These are phyloP conservation scores for Penicillium canescens DNA, from an alignment of 495 filamentous ascomycete genomes.

Conservation along the genomic window DNA sequence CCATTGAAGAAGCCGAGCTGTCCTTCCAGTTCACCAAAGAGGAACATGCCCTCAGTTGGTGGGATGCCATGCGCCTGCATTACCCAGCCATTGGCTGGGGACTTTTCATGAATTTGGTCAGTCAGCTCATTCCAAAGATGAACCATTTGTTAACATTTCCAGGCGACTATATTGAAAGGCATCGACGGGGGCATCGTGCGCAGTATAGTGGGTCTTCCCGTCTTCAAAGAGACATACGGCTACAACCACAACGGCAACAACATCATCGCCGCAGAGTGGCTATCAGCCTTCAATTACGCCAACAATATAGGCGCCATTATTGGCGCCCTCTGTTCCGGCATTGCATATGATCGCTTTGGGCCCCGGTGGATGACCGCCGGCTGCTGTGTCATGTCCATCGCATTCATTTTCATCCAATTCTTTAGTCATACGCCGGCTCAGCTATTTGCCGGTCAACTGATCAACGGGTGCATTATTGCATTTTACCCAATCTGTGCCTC, in stretches of 20 bases:
- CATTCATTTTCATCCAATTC: slow-evolving; percentile 38
- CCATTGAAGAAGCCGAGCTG: slow-evolving; percentile 18
- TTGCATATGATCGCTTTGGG: slow-evolving; percentile 32
- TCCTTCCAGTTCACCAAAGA: slow-evolving; percentile 27
- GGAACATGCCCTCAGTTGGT: slow-evolving; percentile 29
- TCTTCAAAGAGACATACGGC: slow-evolving; percentile 33
- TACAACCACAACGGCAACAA: slow-evolving; percentile 27
- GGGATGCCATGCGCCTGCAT: slow-evolving; percentile 27
- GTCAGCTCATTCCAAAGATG: not conserved
- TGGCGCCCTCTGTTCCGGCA: slow-evolving; percentile 47
- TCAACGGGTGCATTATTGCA: slow-evolving; percentile 35
- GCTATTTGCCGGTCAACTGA: slow-evolving; percentile 35
- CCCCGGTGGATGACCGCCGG: slow-evolving; percentile 28
- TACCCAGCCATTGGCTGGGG: slow-evolving; percentile 34
- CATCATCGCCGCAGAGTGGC: slow-evolving; percentile 29
- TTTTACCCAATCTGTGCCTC: slow-evolving; percentile 38
- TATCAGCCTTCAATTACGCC: slow-evolving; percentile 66
- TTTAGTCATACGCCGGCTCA: slow-evolving; percentile 31
- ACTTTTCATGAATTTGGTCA: slow-evolving; percentile 32
- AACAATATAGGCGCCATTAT: slow-evolving; percentile 67
- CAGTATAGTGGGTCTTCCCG: slow-evolving; percentile 30
- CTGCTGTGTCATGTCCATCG: slow-evolving; percentile 33
- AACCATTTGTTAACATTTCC: not conserved
- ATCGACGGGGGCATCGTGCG: slow-evolving; percentile 33
- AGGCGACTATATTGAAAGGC: slow-evolving; percentile 33